Evolutionary conservation across 129 eudicot genomes (phyloP).

Genomic region (Scalesia atractyloides): DNA sequence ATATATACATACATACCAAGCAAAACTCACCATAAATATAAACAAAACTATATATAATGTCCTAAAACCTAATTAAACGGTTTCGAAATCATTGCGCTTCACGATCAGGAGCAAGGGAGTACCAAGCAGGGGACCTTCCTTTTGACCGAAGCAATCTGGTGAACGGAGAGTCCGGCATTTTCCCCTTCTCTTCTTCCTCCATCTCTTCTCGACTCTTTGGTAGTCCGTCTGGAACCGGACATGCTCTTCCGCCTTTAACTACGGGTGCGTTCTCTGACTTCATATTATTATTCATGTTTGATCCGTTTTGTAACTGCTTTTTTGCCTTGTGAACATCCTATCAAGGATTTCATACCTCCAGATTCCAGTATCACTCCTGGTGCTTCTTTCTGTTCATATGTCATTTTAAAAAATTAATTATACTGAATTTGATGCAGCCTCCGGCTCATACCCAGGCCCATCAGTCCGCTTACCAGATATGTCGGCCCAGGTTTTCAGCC

Average conservation of each 20-base stretch:
- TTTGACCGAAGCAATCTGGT: slow-evolving; percentile 42
- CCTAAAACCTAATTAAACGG: neutral
- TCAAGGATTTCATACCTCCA: slow-evolving; percentile 35
- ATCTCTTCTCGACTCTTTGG: slow-evolving; percentile 35
- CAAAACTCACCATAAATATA: neutral
- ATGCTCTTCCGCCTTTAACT: neutral
- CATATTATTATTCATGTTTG: neutral
- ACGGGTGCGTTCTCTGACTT: neutral
- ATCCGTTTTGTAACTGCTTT: slow-evolving; percentile 10
- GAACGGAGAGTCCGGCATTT: slow-evolving; percentile 36
- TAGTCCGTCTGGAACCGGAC: slow-evolving; percentile 36
- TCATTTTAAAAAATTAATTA: neutral
- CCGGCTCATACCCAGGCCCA: no score
- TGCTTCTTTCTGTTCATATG: slow-evolving; percentile 31
- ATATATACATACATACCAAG: neutral
- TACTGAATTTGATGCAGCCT: no score
- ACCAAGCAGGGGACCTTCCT: slow-evolving; percentile 48
- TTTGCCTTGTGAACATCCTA: slow-evolving; percentile 35
- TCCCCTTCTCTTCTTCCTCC: slow-evolving; percentile 43
- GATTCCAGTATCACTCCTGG: slow-evolving; percentile 44
- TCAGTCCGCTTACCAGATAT: no score
- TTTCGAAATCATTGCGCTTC: neutral
- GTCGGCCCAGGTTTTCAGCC: no score
- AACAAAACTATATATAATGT: neutral
- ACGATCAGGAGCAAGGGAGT: slow-evolving; percentile 37